phyloP scores from a whole-genome alignment of 768 basidiomycete species.

The Trichaptum fuscoviolaceum region DNA sequence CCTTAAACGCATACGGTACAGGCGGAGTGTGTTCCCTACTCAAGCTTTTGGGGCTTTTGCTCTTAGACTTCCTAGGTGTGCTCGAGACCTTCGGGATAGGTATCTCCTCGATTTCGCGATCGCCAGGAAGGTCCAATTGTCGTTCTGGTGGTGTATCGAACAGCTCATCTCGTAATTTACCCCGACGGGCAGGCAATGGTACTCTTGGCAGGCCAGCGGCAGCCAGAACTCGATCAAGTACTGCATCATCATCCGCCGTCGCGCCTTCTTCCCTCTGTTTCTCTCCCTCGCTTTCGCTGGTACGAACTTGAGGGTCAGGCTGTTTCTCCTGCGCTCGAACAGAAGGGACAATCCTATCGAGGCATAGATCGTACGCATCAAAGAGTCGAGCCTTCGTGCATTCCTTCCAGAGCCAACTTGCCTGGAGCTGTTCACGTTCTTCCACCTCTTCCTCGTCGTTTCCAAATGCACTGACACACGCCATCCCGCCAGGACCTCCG shows the following conservation, averaged over 20 bases:
- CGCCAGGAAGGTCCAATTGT: slow-evolving; percentile 9
- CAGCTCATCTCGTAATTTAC: slow-evolving; percentile 57
- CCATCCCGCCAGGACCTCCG: slow-evolving; percentile 17
- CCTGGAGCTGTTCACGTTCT: slow-evolving; percentile 36
- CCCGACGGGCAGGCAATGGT: slow-evolving; percentile 51
- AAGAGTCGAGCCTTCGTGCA: slow-evolving; percentile 64
- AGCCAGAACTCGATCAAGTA: slow-evolving; percentile 56
- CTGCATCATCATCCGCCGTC: slow-evolving; percentile 24
- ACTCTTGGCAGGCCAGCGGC: slow-evolving; percentile 46
- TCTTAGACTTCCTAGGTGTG: background rate
- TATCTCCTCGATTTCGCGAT: slow-evolving; percentile 40
- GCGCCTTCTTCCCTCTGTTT: background rate
- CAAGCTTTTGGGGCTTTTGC: background rate
- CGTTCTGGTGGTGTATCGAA: slow-evolving; percentile 49
- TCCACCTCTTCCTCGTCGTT: slow-evolving; percentile 36
- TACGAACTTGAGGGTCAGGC: background rate
- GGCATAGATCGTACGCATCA: slow-evolving; percentile 80
- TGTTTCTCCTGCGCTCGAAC: background rate
- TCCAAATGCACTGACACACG: slow-evolving; percentile 45
- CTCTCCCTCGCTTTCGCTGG: slow-evolving; percentile 11
- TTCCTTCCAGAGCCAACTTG: slow-evolving; percentile 70
- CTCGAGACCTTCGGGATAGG: background rate
- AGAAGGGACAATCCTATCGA: slow-evolving; percentile 14
- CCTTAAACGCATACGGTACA: slow-evolving; percentile 65
- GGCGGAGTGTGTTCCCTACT: background rate